These are phyloP conservation scores for Golubevia sp. DNA, from an alignment of 1,284 basidiomycete genomes.

Conservation along the genomic window DNA sequence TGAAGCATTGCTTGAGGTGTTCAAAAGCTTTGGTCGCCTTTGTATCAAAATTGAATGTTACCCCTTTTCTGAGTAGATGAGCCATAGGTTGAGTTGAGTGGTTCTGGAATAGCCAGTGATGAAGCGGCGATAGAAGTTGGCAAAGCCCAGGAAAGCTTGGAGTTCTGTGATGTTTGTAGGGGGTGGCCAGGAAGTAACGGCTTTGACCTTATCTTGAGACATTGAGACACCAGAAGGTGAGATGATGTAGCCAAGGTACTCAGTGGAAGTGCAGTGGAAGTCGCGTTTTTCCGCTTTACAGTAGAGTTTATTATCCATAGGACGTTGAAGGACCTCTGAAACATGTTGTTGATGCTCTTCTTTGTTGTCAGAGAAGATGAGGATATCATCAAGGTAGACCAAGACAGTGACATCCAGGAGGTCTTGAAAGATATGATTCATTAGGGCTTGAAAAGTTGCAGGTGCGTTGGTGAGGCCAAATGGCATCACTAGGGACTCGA, in stretches of 20 bases:
- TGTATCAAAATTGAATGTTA: neutral
- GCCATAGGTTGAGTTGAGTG: constrained; percentile 49
- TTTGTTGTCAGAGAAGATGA: constrained; percentile 62
- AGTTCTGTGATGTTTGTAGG: constrained; percentile 59
- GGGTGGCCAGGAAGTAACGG: constrained; percentile 62
- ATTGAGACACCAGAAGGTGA: constrained; percentile 59
- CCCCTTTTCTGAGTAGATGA: constrained; percentile 11
- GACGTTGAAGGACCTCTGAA: constrained; percentile 1
- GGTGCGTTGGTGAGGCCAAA: constrained; percentile 20
- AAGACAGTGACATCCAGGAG: constrained; percentile 46
- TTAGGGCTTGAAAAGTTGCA: constrained; percentile 15
- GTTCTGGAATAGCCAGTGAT: constrained; percentile 63
- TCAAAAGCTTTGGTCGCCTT: constrained; percentile 64
- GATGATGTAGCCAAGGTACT: constrained; percentile 65
- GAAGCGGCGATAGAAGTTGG: constrained; percentile 64
- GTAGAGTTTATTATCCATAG: constrained; percentile 4
- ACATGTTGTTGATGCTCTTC: constrained; percentile 11
- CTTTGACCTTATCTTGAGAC: constrained; percentile 63
- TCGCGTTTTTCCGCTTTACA: constrained; percentile 11
- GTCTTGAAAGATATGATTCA: constrained; percentile 21
- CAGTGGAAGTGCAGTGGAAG: constrained; percentile 27
- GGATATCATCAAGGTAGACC: constrained; percentile 60
- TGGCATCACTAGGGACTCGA: constrained; percentile 14
- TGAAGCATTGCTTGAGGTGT: constrained; percentile 58
- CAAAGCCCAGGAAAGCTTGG: constrained; percentile 63